Evolutionary conservation across 139 green algal genomes (phyloP), one percentile per base, ranked within the genome.

Genomic region (Closterium sp.): DNA sequence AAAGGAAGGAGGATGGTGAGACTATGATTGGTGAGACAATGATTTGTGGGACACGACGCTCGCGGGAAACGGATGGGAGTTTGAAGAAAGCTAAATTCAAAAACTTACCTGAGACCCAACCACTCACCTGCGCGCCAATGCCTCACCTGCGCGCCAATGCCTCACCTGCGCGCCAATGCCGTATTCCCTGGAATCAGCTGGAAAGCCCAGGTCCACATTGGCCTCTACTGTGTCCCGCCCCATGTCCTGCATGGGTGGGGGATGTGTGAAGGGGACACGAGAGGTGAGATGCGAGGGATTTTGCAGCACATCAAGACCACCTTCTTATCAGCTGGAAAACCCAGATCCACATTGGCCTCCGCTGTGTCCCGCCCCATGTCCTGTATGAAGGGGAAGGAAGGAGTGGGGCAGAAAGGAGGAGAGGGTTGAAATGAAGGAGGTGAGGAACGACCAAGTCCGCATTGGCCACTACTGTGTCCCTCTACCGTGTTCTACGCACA

Each of bases 401-500:
- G 34, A 3, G 9, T 6, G 9, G 6, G 34, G 34, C 34, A 42
- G 34, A 6, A 42, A 6, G 6, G 34, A 10, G 6, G 34, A 42
- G 34, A 42, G 34, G 9, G 34, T 10, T 42, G 93, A 88, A 30
- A 95, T 93, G 24, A 96, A 87, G 5, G 95, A 93, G 4, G n/a
- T n/a, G n/a, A n/a, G n/a, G n/a, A n/a, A n/a, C n/a, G n/a, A n/a
- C n/a, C n/a, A 96, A 85, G 88, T 96, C 95, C 88, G 93, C 70
- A 91, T 96, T 96, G 28, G 95, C 95, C 86, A 96, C 92, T 29
- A 96, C 95, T 29, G 95, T 96, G 93, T 96, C 95, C 85, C 93
- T 87, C 9, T n/a, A n/a, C n/a, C n/a, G n/a, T n/a, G n/a, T n/a
- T 70, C 1, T 10, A 70, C 50, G 4, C 17, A 70, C 50, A 70